Conservation (phyloP, 208 protist species). For the Leishmania major region DNA sequence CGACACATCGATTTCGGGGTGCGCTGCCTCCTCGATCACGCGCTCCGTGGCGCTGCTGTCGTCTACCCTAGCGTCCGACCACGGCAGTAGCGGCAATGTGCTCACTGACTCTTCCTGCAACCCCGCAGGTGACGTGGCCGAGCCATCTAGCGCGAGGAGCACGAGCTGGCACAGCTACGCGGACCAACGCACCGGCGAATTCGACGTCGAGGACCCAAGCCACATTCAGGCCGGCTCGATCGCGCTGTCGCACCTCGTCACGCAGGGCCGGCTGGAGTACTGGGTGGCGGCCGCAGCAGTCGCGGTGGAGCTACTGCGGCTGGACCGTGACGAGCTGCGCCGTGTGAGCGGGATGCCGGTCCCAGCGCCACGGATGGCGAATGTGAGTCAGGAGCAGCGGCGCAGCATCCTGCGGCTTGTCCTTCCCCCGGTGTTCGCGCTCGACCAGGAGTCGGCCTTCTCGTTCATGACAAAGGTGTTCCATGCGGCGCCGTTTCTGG, state of each 20-base stretch:
- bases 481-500: conserved; percentile 17
- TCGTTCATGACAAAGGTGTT: conserved; percentile 47
- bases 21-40: conserved; percentile 6
- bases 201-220: conserved; percentile 25
- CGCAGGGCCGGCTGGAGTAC: conserved; percentile 23
- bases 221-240: conserved; percentile 28
- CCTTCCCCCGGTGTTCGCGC: conserved; percentile 45
- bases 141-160: conserved; percentile 13
- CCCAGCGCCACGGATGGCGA: conserved; percentile 9
- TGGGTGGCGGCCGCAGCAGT: conserved; percentile 37
- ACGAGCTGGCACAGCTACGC: conserved; percentile 18
- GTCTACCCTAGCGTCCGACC: background rate
- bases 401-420: conserved; percentile 30
- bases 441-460: conserved; percentile 44
- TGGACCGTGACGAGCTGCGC: conserved; percentile 30
- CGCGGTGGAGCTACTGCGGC: conserved; percentile 21
- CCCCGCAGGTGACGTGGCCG: background rate
- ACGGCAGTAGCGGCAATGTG: conserved; percentile 17
- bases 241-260: conserved; percentile 36
- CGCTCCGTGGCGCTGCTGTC: conserved; percentile 8
- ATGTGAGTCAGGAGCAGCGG: conserved; percentile 14
- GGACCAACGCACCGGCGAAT: conserved; percentile 17
- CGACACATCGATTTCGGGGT: background rate
- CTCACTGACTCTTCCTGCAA: conserved; percentile 3
- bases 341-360: conserved; percentile 1